These are phyloP conservation scores for Pythium periplocum DNA, from an alignment of 352 stramenopile genomes.

Conservation along the genomic window DNA sequence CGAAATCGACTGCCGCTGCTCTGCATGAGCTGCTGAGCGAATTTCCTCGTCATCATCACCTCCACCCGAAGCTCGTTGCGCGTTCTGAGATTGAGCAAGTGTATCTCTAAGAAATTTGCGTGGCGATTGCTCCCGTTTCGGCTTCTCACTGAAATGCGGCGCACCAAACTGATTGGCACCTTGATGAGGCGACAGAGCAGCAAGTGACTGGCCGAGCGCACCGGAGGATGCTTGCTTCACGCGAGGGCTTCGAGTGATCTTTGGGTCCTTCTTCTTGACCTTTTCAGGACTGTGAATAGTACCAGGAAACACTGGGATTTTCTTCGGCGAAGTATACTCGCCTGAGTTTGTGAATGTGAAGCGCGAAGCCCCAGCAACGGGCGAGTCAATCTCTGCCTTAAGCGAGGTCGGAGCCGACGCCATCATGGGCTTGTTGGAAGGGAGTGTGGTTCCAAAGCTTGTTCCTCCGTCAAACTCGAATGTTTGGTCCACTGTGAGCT, in stretches of 20 bases:
- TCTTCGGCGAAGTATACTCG: slow-evolving; percentile 75
- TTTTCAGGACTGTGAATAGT: slow-evolving; percentile 56
- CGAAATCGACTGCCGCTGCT: slow-evolving; percentile 19
- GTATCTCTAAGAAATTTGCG: slow-evolving; percentile 61
- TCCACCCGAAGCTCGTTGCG: slow-evolving; percentile 8
- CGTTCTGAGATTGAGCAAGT: slow-evolving; percentile 16
- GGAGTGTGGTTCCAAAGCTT: slow-evolving; percentile 48
- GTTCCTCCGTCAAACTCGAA: slow-evolving; percentile 73
- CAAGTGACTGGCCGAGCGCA: no score
- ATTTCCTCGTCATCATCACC: slow-evolving; percentile 9
- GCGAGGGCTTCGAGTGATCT: slow-evolving; percentile 16
- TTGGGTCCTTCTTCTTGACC: slow-evolving; percentile 17
- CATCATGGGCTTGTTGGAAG: slow-evolving; percentile 49
- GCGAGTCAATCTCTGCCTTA: neutral
- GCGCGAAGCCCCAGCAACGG: slow-evolving; percentile 24
- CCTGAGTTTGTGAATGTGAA: slow-evolving; percentile 68
- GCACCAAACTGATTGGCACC: neutral
- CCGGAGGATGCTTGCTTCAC: slow-evolving; percentile 8
- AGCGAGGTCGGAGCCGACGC: slow-evolving; percentile 16
- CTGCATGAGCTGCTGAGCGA: slow-evolving; percentile 9
- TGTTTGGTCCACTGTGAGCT: slow-evolving; percentile 47
- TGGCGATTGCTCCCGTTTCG: slow-evolving; percentile 50
- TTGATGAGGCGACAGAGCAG: no score
- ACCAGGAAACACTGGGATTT: slow-evolving; percentile 65
- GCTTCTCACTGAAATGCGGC: slow-evolving; percentile 10